Evolutionary conservation across 1,139 yeast genomes (phyloP).

Genomic region (Chernovozyma sophiae-reginae): DNA sequence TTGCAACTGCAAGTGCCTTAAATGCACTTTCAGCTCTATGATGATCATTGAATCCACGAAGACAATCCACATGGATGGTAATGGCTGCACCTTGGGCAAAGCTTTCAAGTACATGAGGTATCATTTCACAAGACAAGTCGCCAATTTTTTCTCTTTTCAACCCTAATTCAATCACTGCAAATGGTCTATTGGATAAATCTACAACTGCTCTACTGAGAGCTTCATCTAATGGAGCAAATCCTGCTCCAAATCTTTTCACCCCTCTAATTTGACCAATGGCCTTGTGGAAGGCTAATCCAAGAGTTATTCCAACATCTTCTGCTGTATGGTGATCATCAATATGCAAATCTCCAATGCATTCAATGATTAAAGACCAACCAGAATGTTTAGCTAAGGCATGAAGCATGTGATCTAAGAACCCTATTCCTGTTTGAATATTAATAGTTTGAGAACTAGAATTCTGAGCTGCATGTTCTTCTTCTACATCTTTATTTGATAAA

Average conservation of each 20-base stretch:
- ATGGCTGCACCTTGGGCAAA: constrained; percentile 90
- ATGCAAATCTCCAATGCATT: constrained; percentile 90
- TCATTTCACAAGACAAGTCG: constrained; percentile 90
- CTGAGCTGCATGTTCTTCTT: constrained; percentile 58
- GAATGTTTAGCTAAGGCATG: constrained; percentile 96
- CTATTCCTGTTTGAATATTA: constrained; percentile 84
- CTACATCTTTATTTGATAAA: constrained; percentile 27
- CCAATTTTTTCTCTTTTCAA: constrained; percentile 91
- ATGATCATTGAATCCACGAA: constrained; percentile 92
- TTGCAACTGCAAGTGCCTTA: constrained; percentile 90
- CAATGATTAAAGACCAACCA: constrained; percentile 90
- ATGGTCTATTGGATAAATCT: constrained; percentile 89
- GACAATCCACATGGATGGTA: constrained; percentile 89
- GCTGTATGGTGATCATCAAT: constrained; percentile 97
- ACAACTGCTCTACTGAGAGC: constrained; percentile 93
- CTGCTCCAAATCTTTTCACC: constrained; percentile 88
- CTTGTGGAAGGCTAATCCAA: constrained; percentile 83
- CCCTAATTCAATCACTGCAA: constrained; percentile 84
- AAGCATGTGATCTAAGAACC: constrained; percentile 94
- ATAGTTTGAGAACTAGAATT: constrained; percentile 64
- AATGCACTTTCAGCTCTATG: constrained; percentile 96
- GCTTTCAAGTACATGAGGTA: constrained; percentile 91
- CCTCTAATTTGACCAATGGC: constrained; percentile 91
- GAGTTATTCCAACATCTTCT: constrained; percentile 90
- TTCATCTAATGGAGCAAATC: constrained; percentile 94